Percentiles rank a stretch among this genome's conserved stretches.
phyloP scores from a whole-genome alignment of 768 basidiomycete species.

The Tubosaeta brunneosetosa region DNA sequence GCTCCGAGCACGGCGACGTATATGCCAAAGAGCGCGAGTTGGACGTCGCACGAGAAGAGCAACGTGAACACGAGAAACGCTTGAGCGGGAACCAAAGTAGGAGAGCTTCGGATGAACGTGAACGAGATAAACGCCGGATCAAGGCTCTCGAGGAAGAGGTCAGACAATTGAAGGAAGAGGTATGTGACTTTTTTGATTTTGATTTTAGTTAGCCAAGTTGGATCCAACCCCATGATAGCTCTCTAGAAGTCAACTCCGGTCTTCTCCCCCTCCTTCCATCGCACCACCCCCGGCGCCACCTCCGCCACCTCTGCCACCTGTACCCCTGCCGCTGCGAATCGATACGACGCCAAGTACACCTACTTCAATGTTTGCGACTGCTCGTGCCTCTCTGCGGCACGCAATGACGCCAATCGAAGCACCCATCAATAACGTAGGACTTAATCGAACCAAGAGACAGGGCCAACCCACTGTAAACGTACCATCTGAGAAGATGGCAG shows the following conservation, averaged over 20 bases:
- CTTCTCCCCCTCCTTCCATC: conserved; percentile 7
- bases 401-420: conserved; percentile 51
- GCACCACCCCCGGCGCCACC: conserved; percentile 43
- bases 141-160: conserved; percentile 64
- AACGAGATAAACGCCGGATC: conserved; percentile 60
- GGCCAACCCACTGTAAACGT: conserved; percentile 70
- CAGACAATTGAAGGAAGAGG: conserved; percentile 53
- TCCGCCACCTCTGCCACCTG: conserved; percentile 37
- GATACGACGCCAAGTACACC: conserved; percentile 28
- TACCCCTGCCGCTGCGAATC: conserved; percentile 29
- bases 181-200: conserved; percentile 12
- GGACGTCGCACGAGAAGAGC: conserved; percentile 49
- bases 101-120: conserved; percentile 37
- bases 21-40: conserved; percentile 63
- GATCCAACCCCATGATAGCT: conserved; percentile 35
- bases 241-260: conserved; percentile 33
- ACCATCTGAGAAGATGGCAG: conserved; percentile 77
- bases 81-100: conserved; percentile 35
- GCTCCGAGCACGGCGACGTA: conserved; percentile 44
- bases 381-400: conserved; percentile 65
- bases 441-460: conserved; percentile 36
- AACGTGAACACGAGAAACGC: conserved; percentile 40
- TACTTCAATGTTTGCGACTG: conserved; percentile 45
- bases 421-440: conserved; percentile 52
- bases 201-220: neutral